These are phyloP conservation scores for Backusella westeae DNA, from an alignment of 192 early-diverging fungal genomes.

Conservation along the genomic window DNA sequence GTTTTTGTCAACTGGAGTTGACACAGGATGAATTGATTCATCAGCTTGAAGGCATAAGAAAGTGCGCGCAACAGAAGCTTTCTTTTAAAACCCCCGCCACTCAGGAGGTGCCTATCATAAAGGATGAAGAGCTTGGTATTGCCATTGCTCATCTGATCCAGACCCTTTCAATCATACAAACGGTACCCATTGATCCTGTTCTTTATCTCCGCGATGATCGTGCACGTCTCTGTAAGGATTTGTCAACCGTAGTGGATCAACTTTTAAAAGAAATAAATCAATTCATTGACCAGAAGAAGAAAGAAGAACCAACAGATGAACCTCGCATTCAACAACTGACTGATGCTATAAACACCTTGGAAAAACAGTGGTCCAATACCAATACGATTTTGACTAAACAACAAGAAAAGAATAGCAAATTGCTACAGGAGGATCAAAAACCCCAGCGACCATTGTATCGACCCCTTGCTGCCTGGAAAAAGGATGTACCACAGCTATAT, in stretches of 20 bases:
- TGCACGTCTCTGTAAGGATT: conserved; percentile 12
- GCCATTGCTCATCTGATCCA: not conserved
- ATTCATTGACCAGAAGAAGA: not conserved
- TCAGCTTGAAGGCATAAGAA: conserved; percentile 13
- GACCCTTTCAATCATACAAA: not conserved
- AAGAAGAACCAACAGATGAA: not conserved
- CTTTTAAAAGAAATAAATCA: not conserved
- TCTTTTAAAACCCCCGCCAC: not conserved
- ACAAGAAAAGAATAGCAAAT: not conserved
- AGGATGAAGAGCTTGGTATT: not conserved
- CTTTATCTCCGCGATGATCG: conserved; percentile 12
- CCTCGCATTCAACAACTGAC: not conserved
- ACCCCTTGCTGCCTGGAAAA: not conserved
- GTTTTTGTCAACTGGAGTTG: conserved; percentile 24
- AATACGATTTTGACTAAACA: not conserved
- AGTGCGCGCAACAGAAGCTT: not conserved
- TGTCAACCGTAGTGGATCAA: not conserved
- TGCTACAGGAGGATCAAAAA: not conserved
- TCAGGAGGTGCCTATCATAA: not conserved
- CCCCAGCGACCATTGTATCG: not conserved
- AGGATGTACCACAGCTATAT: not conserved
- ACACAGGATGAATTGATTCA: conserved; percentile 20
- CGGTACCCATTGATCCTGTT: conserved; percentile 13
- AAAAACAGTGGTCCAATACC: not conserved
- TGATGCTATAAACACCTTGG: not conserved